Base-by-base conservation (phyloP, 1,284 basidiomycete species). In the Irpex sp. region DNA sequence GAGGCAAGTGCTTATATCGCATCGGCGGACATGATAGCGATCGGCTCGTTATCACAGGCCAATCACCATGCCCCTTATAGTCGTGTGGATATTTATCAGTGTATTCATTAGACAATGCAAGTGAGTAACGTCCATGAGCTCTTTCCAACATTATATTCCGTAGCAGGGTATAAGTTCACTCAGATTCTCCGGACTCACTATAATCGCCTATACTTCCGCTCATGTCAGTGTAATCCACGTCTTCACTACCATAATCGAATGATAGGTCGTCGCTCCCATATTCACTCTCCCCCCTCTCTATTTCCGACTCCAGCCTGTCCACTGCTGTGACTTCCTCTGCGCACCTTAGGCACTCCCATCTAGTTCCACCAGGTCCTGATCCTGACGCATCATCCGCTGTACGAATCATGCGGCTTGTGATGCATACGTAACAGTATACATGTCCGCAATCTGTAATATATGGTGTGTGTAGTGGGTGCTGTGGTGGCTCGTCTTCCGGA, bases 361-460 rank as follows among this genome's bases (percentile, higher is more conserved):
- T 75, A 6, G 72, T 75, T 18, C 79, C 79, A 15, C 76, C 79
- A 2, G 76, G 74, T 0, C 87, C 88, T 24, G 77, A 78, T 22
- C 85, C 87, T 13, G 87, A 86, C 20, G 85, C 89, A 65, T 94
- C 93, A 70, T 94, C 93, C 6, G 89, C 89, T 0, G 88, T 86
- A 44, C 89, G 91, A 76, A 95, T 87, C 84, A 98, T 90, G 70
- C 92, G 90, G 76, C 95, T 94, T 11, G 94, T 89, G 43, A 97
- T 86, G 81, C 96, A 98, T 76, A 93, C 91, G 80, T 97, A 98
- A 81, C 96, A 97, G 82, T 96, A 98, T 10, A 89, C 80, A 80
- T 97, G 95, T 13, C 90, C 92, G 74, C 95, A 96, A 15, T 93
- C 92, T 7, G 93, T 89, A 70, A 90, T 81, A 77, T 96, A 96